A percentile compares a stretch with the other conserved stretches of the same genome.
Conservation (phyloP, 257 asterid species). For the Hygrophila difformis region DNA sequence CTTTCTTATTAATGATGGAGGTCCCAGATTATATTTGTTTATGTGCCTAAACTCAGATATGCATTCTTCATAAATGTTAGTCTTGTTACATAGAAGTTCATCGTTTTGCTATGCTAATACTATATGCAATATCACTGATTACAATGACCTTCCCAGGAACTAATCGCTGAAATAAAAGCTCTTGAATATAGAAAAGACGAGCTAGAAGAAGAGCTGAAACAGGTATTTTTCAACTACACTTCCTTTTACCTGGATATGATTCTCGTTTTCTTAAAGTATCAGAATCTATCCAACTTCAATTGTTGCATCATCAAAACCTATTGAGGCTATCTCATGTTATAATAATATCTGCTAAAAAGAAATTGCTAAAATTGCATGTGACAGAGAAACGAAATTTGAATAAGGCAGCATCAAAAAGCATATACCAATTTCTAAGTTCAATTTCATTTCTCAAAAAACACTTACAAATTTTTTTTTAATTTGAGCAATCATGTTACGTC, state of each 20-base stretch:
- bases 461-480: too few relatives aligned
- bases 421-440: too few relatives aligned
- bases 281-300: too few relatives aligned
- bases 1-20: not conserved
- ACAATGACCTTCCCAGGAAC: constrained; percentile 44
- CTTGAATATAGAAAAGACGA: constrained; percentile 56
- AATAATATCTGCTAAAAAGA: too few relatives aligned
- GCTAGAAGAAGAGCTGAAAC: constrained; percentile 65
- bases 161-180: constrained; percentile 46
- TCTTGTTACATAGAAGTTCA: constrained; percentile 7
- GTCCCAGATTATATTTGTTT: not conserved
- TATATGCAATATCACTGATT: constrained; percentile 18
- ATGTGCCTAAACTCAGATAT: constrained; percentile 7
- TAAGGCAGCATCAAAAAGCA: too few relatives aligned
- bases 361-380: too few relatives aligned
- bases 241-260: too few relatives aligned
- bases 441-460: too few relatives aligned
- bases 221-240: constrained; percentile 49
- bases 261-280: too few relatives aligned
- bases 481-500: constrained; percentile 16
- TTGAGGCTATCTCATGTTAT: too few relatives aligned
- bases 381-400: too few relatives aligned
- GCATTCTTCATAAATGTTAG: constrained; percentile 4
- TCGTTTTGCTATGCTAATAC: constrained; percentile 1
- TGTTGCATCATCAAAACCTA: too few relatives aligned